Percentiles rank a stretch among this genome's conserved stretches.
phyloP scores from a whole-genome alignment of 768 basidiomycete species.

The Calocybe gangraenosa region DNA sequence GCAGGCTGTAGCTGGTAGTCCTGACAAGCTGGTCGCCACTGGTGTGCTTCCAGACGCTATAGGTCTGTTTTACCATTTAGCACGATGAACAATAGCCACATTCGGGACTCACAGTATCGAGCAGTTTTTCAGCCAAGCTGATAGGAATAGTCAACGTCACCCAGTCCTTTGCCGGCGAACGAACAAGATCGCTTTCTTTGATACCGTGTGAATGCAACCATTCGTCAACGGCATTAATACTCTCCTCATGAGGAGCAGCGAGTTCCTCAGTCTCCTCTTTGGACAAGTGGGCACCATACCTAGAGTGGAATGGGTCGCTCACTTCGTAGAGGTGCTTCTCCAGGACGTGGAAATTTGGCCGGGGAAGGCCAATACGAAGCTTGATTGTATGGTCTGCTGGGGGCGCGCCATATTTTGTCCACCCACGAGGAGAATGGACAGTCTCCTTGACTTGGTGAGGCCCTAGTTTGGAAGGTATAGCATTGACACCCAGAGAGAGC shows the following conservation, averaged over 20 bases:
- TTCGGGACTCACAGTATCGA: conserved; percentile 51
- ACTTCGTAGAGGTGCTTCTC: conserved; percentile 53
- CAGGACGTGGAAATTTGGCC: conserved; percentile 44
- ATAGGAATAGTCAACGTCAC: conserved; percentile 56
- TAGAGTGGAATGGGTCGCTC: conserved; percentile 51
- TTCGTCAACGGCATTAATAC: conserved; percentile 47
- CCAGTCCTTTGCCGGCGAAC: conserved; percentile 71
- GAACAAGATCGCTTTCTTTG: conserved; percentile 37
- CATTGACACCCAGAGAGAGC: conserved; percentile 8
- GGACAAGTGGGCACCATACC: conserved; percentile 55
- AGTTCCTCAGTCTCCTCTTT: conserved; percentile 63
- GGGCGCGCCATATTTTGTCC: conserved; percentile 39
- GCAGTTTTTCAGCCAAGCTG: conserved; percentile 59
- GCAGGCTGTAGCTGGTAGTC: conserved; percentile 68
- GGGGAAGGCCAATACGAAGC: conserved; percentile 56
- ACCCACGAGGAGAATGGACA: conserved; percentile 37
- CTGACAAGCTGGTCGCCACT: conserved; percentile 52
- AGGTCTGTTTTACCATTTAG: conserved; percentile 38
- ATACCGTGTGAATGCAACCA: conserved; percentile 63
- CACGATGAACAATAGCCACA: background rate
- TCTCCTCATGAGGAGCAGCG: conserved; percentile 53
- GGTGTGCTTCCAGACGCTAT: conserved; percentile 56
- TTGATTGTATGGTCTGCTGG: conserved; percentile 41
- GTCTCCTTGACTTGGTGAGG: conserved; percentile 19
- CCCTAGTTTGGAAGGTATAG: conserved; percentile 5